Conservation (phyloP, 1,284 basidiomycete species). For the Neolentinus lepideus region DNA sequence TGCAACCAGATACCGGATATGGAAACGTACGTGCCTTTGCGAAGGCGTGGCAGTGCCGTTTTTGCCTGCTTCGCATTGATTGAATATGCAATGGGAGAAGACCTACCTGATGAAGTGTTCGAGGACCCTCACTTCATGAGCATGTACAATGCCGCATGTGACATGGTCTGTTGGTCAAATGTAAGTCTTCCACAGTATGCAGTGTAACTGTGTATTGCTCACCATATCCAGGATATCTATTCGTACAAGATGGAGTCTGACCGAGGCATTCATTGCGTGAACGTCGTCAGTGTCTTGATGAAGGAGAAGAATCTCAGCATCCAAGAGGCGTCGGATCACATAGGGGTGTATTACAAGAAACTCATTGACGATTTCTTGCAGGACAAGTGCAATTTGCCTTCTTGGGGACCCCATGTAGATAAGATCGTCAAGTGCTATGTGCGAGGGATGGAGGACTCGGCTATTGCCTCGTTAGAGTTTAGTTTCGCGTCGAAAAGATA, state of each 20-base stretch:
- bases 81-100: conserved; percentile 29
- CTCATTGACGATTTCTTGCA: conserved; percentile 41
- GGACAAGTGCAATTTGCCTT: conserved; percentile 37
- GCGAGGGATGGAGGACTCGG: conserved; percentile 40
- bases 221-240: conserved; percentile 47
- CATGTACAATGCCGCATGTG: conserved; percentile 28
- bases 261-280: conserved; percentile 59
- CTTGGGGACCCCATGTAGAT: conserved; percentile 41
- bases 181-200: conserved; percentile 18
- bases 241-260: conserved; percentile 71
- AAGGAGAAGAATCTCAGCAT: conserved; percentile 39
- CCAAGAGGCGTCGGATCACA: conserved; percentile 52
- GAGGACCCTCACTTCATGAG: conserved; percentile 25
- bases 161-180: conserved; percentile 37
- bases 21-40: no score
- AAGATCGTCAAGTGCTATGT: conserved; percentile 39
- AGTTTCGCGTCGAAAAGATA: conserved; percentile 53
- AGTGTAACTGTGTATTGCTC: background rate
- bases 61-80: conserved; percentile 32
- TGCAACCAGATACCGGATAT: no score
- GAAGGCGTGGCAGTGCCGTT: conserved; percentile 19
- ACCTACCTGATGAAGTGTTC: conserved; percentile 31
- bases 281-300: conserved; percentile 64
- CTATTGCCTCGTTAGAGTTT: conserved; percentile 31
- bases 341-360: conserved; percentile 43